Evolutionary conservation across 2,329 filamentous ascomycete species (phyloP).

Genomic region (Stagonosporopsis vannaccii): DNA sequence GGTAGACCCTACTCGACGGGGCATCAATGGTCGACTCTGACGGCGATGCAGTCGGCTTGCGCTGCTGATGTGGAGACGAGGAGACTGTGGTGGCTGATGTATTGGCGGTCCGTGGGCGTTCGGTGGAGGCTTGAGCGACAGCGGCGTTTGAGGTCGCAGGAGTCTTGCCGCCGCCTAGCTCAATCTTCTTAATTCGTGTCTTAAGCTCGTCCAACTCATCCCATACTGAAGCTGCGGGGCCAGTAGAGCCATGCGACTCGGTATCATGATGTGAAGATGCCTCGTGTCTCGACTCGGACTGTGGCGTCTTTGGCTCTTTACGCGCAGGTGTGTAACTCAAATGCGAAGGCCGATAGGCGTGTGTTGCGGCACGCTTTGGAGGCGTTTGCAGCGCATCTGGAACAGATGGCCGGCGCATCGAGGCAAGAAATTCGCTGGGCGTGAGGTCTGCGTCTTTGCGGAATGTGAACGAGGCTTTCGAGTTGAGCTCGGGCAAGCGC

Average conservation of each 20-base stretch:
- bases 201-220: conserved; percentile 97
- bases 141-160: conserved; percentile 83
- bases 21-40: conserved; percentile 54
- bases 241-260: conserved; percentile 87
- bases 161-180: conserved; percentile 81
- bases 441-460: conserved; percentile 41
- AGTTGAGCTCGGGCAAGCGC: conserved; percentile 38
- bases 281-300: conserved; percentile 38
- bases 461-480: conserved; percentile 39
- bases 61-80: conserved; percentile 79
- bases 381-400: conserved; percentile 44
- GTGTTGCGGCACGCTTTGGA: conserved; percentile 36
- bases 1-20: conserved; percentile 68
- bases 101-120: conserved; percentile 87
- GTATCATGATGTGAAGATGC: conserved; percentile 56
- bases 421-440: conserved; percentile 45
- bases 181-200: conserved; percentile 87
- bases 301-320: conserved; percentile 36
- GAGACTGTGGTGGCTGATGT: conserved; percentile 92
- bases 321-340: conserved; percentile 45
- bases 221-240: conserved; percentile 92
- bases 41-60: conserved; percentile 57
- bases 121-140: conserved; percentile 68
- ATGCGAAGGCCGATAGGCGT: conserved; percentile 45
- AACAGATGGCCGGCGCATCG: conserved; percentile 43